Evolutionary conservation across 345 rosid species (phyloP).

Genomic region (Euclidium syriacum): DNA sequence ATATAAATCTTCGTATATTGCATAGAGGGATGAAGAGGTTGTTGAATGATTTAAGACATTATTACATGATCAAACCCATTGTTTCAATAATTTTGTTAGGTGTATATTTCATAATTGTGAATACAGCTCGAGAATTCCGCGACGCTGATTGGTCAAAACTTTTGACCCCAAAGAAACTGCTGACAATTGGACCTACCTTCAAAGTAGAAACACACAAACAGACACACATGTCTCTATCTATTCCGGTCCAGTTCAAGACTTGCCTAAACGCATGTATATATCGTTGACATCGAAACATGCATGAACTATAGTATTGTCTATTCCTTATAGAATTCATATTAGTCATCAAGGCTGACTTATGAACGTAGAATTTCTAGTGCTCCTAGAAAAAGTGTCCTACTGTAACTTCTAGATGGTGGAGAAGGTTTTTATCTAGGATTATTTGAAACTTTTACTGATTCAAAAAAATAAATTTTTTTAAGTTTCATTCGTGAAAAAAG

Average conservation of each 20-base stretch:
- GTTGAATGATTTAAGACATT: conserved; percentile 13
- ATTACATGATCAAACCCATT: conserved; percentile 7
- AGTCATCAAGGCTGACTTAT: no score
- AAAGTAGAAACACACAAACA: background rate
- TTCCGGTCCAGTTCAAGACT: conserved; percentile 14
- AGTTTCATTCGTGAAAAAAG: no score
- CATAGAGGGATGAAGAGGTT: background rate
- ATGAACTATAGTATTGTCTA: no score
- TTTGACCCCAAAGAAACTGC: conserved; percentile 1
- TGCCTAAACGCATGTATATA: no score
- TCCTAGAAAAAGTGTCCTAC: no score
- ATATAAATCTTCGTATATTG: background rate
- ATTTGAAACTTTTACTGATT: no score
- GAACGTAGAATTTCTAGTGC: no score
- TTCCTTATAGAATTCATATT: no score
- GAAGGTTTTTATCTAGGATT: no score
- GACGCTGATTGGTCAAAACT: conserved; percentile 5
- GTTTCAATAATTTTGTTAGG: conserved; percentile 17
- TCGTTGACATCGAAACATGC: no score
- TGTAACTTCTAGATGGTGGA: no score
- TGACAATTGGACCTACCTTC: background rate
- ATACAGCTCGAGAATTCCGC: conserved; percentile 13
- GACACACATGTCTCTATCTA: background rate
- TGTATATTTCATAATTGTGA: background rate
- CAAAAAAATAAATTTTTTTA: no score